Evolutionary conservation across 495 filamentous ascomycete species (phyloP).

Genomic region (Xylaria venustula): DNA sequence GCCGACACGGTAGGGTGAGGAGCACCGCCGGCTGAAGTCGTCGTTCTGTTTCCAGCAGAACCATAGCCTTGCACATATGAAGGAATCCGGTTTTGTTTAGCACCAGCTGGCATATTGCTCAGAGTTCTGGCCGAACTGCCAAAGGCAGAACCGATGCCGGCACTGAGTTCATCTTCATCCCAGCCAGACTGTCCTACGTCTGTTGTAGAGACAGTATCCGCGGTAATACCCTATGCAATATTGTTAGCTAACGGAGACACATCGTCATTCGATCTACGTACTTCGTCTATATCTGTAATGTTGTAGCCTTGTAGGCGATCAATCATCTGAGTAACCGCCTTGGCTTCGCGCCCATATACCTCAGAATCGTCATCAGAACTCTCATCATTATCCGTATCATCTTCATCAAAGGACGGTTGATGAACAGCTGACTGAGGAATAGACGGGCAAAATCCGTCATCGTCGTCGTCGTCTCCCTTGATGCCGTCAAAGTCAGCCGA

Average conservation of each 20-base stretch:
- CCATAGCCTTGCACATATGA: neutral
- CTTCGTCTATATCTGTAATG: neutral
- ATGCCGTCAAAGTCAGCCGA: neutral
- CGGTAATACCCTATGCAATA: neutral
- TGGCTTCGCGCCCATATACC: neutral
- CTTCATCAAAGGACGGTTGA: neutral
- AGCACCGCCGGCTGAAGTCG: neutral
- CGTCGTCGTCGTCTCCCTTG: neutral
- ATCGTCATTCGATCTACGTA: neutral
- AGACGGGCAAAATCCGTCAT: too few relatives aligned
- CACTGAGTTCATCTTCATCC: neutral
- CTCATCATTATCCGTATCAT: neutral
- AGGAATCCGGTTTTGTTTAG: too few relatives aligned
- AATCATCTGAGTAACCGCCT: neutral
- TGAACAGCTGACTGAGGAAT: too few relatives aligned
- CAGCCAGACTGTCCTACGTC: neutral
- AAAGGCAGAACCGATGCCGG: neutral
- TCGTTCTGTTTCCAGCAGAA: neutral
- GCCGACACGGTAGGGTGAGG: neutral
- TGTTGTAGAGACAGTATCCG: neutral
- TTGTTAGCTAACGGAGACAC: neutral
- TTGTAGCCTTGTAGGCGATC: conserved; percentile 5
- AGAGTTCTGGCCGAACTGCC: neutral
- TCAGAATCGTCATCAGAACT: neutral
- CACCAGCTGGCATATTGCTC: neutral